phyloP scores from a whole-genome alignment of 805 yeast genomes.

The Kodamaea neixiangensis region DNA sequence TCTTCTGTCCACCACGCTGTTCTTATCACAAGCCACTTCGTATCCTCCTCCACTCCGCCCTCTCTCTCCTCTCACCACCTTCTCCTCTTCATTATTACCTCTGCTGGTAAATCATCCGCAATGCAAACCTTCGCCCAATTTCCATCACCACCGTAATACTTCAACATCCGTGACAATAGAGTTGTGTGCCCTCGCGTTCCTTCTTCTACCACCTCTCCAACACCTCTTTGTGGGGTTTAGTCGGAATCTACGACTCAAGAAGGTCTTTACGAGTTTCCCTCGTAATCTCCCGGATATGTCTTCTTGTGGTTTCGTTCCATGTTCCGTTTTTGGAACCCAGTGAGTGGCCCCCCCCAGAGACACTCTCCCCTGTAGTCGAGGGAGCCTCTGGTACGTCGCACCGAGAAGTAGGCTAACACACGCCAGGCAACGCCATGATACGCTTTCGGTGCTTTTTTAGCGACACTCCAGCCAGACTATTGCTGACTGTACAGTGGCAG shows the following conservation, averaged over 20 bases:
- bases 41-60: too few species aligned
- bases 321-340: too few species aligned
- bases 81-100: too few species aligned
- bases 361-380: too few species aligned
- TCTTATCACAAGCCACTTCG: too few species aligned
- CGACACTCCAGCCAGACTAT: neutral
- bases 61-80: too few species aligned
- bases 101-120: too few species aligned
- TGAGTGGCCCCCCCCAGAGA: too few species aligned
- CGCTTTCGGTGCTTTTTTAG: neutral
- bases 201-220: neutral
- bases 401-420: neutral
- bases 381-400: too few species aligned
- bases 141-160: neutral
- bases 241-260: neutral
- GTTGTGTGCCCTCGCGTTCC: neutral
- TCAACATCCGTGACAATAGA: neutral
- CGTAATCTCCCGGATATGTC: neutral
- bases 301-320: neutral
- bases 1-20: too few species aligned
- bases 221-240: neutral
- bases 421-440: slow-evolving; percentile 1
- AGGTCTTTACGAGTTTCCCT: neutral
- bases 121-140: neutral
- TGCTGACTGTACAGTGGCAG: neutral